Evolutionary conservation across 139 green algal species (phyloP).

Genomic region (Chlamydomonas schloesseri): DNA sequence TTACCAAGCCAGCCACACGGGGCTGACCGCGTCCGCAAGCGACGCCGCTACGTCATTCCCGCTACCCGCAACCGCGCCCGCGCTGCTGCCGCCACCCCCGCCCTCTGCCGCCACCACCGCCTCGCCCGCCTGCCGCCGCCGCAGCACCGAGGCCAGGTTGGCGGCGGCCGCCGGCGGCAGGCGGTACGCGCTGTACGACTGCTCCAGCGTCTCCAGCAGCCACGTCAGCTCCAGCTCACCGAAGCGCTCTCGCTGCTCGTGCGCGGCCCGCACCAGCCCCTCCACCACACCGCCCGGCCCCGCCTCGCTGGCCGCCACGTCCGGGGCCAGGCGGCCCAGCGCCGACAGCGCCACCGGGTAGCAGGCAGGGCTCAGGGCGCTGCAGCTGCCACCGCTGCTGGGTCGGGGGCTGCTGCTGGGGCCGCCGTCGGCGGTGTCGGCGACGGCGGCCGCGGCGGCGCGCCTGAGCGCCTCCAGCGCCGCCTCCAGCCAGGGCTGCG

Average conservation of each 20-base stretch:
- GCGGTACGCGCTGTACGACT: neutral
- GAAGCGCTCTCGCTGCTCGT: conserved; percentile 1
- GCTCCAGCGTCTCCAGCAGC: conserved; percentile 14
- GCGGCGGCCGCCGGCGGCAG: neutral
- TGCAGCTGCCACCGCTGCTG: no score
- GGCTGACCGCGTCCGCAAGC: conserved; percentile 20
- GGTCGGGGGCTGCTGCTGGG: no score
- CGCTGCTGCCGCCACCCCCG: neutral
- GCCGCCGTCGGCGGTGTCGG: no score
- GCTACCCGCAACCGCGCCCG: neutral
- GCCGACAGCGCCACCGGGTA: conserved; percentile 11
- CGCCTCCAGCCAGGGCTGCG: conserved; percentile 4
- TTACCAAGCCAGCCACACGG: neutral
- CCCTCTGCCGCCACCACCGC: neutral
- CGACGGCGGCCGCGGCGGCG: neutral
- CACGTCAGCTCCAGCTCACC: neutral
- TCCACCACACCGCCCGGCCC: conserved; percentile 7
- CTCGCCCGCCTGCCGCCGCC: neutral
- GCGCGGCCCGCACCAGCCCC: neutral
- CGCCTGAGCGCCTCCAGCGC: neutral
- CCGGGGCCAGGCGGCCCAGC: conserved; percentile 1
- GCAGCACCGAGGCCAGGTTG: neutral
- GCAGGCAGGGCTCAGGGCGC: conserved; percentile 16
- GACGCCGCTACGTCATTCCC: neutral
- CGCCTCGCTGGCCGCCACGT: neutral